Base-by-base conservation (phyloP, 1,284 basidiomycete species). In the Moniliella sp. region DNA sequence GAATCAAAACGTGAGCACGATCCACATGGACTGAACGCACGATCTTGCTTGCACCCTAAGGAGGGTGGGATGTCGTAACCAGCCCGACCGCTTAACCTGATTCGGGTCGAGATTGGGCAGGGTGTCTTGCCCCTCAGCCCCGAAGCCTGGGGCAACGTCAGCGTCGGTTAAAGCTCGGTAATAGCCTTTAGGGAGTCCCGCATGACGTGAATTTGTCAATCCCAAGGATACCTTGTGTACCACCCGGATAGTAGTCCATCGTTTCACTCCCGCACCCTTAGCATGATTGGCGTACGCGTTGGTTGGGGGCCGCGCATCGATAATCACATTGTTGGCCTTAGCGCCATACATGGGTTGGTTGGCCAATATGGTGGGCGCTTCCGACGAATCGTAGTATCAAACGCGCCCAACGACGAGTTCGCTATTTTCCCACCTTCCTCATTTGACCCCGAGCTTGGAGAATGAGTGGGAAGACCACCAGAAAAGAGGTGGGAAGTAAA, bases 181-280 rank as follows among this genome's bases (percentile, higher is more conserved):
- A 97, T 71, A 46, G 74, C 78, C 27, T 69, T 71, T 28, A 97
- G 67, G 5, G 80, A 82, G 49, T 91, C 82, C 2, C 91, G 76
- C 64, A 66, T 65, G 26, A 80, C 72, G 58, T 97, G 91, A 36
- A 99, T 97, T 94, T 80, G 58, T 99, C 91, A 54, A 99, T 91
- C 3, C 88, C 91, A 5, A 94, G 73, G 60, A 97, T 94, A 0
- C 73, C 78, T 64, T 99, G 97, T 64, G 75, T 83, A 38, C 78
- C 79, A 18, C 48, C 50, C 27, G 42, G 47, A 67, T 99, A 97
- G 60, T 93, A 71, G 34, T 94, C 86, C 91, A 99, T 99, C 62
- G 94, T 97, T 64, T 99, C 91, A 1, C 88, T 88, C 0, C 91
- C 91, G 88, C 91, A 4, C 91, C 91, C 64, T 84, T 88, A 18